Base-by-base conservation (phyloP, 805 yeast genomes). In the Naumovozyma dairenensis region DNA sequence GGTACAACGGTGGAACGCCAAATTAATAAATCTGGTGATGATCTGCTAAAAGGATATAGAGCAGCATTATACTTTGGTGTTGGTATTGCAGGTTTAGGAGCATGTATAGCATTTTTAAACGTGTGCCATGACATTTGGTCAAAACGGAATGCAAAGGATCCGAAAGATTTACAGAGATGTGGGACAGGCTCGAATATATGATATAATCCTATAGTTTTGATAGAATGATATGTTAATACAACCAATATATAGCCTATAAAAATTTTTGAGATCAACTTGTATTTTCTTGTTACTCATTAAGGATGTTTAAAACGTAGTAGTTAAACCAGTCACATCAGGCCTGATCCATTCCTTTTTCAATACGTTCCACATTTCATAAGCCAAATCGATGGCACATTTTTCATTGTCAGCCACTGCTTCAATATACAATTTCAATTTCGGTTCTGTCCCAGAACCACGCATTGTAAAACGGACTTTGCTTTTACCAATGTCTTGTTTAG, bases 361-460 rank as follows among this genome's bases (percentile, higher is more conserved):
- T 1, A 65, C 48, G 7, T 62, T 53, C 96, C 96, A 89, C 6
- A 84, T 80, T 15, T 62, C 55, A 13, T 57, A 58, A 0, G 94
- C 89, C 6, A 78, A 49, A 0, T 28, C 38, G 0, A 45, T 39
- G 0, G 95, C 82, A 3, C 56, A 51, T 0, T 38, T 49, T 28
- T 69, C 81, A 6, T 62, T 54, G 0, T 41, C 32, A 0, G 84
- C 68, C 27, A 58, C 57, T 0, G 93, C 92, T 52, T 89, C 98
- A 21, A 89, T 77, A 59, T 89, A 89, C 1, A 89, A 82, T 56
- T 89, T 89, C 42, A 89, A 64, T 54, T 89, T 89, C 2, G 96
- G 96, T 55, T 89, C 98, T 0, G 98, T 89, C 8, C 98, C 98
- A 3, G 95, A 84, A 0, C 96, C 96, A 34, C 98, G 69, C 32